Percentiles rank a stretch among this genome's conserved stretches.
phyloP scores from a whole-genome alignment of 108 stramenopile species.

The Cyclotella atomus region DNA sequence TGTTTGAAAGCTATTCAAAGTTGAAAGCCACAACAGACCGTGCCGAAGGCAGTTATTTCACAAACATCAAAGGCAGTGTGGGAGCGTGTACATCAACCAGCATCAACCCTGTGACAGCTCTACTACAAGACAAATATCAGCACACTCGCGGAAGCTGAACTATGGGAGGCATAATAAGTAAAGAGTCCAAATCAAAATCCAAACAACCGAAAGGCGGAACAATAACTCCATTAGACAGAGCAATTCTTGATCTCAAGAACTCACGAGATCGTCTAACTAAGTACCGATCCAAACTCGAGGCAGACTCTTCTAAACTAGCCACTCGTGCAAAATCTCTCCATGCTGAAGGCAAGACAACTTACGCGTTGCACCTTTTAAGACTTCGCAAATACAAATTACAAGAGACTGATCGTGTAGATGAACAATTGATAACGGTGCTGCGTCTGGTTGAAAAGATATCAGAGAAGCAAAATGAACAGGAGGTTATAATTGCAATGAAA shows the following conservation, averaged over 20 bases:
- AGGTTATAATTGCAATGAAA: slow-evolving; percentile 73
- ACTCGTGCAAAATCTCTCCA: slow-evolving; percentile 72
- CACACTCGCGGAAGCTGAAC: too few species aligned
- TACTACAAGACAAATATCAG: too few species aligned
- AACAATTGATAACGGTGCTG: slow-evolving; percentile 78
- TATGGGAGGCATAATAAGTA: slow-evolving; percentile 41
- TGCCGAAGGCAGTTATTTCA: too few species aligned
- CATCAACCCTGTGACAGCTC: too few species aligned
- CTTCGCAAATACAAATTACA: slow-evolving; percentile 76
- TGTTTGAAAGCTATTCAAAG: too few species aligned
- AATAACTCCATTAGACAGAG: slow-evolving; percentile 78
- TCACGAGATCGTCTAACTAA: slow-evolving; percentile 79
- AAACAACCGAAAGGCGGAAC: slow-evolving; percentile 22
- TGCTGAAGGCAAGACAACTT: slow-evolving; percentile 58
- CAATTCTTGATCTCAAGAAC: slow-evolving; percentile 91
- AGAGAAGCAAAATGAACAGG: slow-evolving; percentile 79
- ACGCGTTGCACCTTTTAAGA: slow-evolving; percentile 76
- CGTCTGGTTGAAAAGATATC: slow-evolving; percentile 90
- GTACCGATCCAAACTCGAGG: slow-evolving; percentile 72
- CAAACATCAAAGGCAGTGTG: too few species aligned
- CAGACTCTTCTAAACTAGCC: slow-evolving; percentile 67
- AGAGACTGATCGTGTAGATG: slow-evolving; percentile 74
- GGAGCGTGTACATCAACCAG: too few species aligned
- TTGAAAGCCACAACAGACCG: too few species aligned
- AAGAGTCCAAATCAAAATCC: slow-evolving; percentile 16